phyloP scores from a whole-genome alignment of 2,329 filamentous ascomycete species.

The Emmonsiellopsis sp. region DNA sequence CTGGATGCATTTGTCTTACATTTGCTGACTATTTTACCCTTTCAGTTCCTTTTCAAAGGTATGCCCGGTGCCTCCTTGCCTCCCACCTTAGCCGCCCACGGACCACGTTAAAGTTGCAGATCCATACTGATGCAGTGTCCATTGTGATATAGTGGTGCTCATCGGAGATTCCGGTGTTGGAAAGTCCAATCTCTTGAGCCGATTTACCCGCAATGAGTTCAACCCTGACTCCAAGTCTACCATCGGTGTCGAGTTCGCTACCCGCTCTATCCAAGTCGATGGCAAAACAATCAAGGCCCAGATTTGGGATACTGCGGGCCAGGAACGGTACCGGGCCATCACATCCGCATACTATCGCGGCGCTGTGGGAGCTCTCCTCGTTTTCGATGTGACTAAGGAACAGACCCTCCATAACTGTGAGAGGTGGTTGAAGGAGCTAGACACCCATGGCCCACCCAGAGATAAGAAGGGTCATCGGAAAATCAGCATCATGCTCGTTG shows the following conservation, averaged over 20 bases:
- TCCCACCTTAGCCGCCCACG: constrained; percentile 11
- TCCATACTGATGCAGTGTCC: not conserved
- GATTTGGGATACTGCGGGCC: constrained; percentile 98
- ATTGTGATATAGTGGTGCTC: constrained; percentile 63
- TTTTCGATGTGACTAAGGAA: constrained; percentile 99
- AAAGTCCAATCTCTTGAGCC: constrained; percentile 98
- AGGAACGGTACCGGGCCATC: constrained; percentile 98
- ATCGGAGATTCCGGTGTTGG: constrained; percentile 99
- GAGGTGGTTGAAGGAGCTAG: constrained; percentile 97
- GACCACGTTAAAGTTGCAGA: not conserved
- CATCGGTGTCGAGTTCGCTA: constrained; percentile 98
- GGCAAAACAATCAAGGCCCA: constrained; percentile 99
- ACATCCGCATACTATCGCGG: constrained; percentile 98
- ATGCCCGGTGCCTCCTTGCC: constrained; percentile 23
- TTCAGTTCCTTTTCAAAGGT: constrained; percentile 99
- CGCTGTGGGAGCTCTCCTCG: constrained; percentile 90
- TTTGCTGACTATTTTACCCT: constrained; percentile 22
- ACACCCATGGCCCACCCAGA: constrained; percentile 43
- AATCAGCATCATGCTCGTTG: constrained; percentile 98
- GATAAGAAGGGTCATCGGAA: constrained; percentile 38
- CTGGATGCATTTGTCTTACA: not conserved
- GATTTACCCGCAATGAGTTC: constrained; percentile 99
- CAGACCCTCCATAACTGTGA: constrained; percentile 99
- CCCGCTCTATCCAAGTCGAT: constrained; percentile 96
- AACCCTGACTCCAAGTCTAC: constrained; percentile 99